Evolutionary conservation across 495 filamentous ascomycete species (phyloP).

Genomic region (Cercophora newfieldiana): DNA sequence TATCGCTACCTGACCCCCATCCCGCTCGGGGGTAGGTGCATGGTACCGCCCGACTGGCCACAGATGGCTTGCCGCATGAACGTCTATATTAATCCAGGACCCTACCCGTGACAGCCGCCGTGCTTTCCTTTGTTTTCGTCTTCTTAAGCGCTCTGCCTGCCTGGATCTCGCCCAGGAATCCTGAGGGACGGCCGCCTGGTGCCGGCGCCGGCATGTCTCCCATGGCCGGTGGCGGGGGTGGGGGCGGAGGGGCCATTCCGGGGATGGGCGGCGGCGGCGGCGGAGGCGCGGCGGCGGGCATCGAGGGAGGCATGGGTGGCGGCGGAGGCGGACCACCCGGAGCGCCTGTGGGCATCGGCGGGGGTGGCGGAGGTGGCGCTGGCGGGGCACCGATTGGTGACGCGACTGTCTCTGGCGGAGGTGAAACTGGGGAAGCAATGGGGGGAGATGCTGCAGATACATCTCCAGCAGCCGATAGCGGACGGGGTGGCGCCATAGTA

Average conservation of each 20-base stretch:
- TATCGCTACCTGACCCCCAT: neutral
- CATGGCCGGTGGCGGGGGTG: conserved; percentile 52
- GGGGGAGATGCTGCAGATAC: conserved; percentile 53
- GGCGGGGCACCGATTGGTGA: conserved; percentile 37
- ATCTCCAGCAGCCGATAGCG: conserved; percentile 78
- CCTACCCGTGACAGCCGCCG: conserved; percentile 64
- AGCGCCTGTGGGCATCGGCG: conserved; percentile 36
- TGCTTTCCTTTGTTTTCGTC: conserved; percentile 83
- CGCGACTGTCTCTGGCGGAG: conserved; percentile 42
- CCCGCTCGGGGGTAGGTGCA: neutral
- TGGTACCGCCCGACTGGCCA: conserved; percentile 1
- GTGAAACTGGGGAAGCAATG: conserved; percentile 37
- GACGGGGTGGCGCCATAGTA: conserved; percentile 93
- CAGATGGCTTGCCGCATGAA: conserved; percentile 27
- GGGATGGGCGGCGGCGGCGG: conserved; percentile 56
- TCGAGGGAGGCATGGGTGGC: conserved; percentile 44
- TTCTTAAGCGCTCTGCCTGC: conserved; percentile 75
- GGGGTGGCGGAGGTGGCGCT: conserved; percentile 39
- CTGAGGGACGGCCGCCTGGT: conserved; percentile 53
- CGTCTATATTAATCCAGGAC: conserved; percentile 52
- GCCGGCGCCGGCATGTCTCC: conserved; percentile 39
- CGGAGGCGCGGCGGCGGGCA: conserved; percentile 39
- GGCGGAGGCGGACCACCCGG: conserved; percentile 39
- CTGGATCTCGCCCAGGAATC: conserved; percentile 77
- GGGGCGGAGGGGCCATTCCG: conserved; percentile 54